Evolutionary conservation across 1,284 basidiomycete species (phyloP).

Genomic region (Boletellus sp.): DNA sequence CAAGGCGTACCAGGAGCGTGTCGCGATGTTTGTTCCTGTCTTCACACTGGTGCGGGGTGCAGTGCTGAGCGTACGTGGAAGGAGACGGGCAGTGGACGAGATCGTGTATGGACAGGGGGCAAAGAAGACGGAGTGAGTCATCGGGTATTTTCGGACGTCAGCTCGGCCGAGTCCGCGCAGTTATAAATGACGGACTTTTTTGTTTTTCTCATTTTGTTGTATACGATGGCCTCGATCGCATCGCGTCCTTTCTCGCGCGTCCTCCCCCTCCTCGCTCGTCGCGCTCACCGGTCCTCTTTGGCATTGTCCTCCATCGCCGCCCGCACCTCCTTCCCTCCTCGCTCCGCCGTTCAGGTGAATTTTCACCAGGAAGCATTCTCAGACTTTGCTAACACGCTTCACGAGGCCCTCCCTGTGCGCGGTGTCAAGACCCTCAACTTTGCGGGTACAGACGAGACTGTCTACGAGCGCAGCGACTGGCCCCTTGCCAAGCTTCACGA

Average conservation of each 20-base stretch:
- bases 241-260: slow-evolving; percentile 25
- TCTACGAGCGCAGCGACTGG: slow-evolving; percentile 99
- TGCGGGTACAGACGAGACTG: slow-evolving; percentile 91
- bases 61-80: slow-evolving; percentile 34
- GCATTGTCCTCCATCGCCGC: slow-evolving; percentile 74
- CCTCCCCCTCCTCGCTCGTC: slow-evolving; percentile 23
- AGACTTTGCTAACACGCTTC: slow-evolving; percentile 5
- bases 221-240: slow-evolving; percentile 19
- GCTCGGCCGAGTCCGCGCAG: background rate
- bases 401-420: slow-evolving; percentile 44
- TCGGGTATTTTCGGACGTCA: slow-evolving; percentile 13
- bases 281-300: slow-evolving; percentile 33
- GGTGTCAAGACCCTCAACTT: slow-evolving; percentile 98
- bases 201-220: background rate
- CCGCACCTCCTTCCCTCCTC: slow-evolving; percentile 43
- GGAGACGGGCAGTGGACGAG: slow-evolving; percentile 37
- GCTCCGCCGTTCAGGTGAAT: slow-evolving; percentile 43
- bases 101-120: slow-evolving; percentile 39
- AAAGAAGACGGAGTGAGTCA: slow-evolving; percentile 17
- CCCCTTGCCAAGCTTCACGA: slow-evolving; percentile 96
- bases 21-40: slow-evolving; percentile 77
- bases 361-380: slow-evolving; percentile 19
- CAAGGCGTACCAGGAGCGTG: slow-evolving; percentile 67
- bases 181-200: slow-evolving; percentile 13
- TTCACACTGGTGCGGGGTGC: slow-evolving; percentile 46